Percentiles rank a stretch among this genome's conserved stretches.
phyloP scores from a whole-genome alignment of 805 yeast species.

The Pichia ethanolica region DNA sequence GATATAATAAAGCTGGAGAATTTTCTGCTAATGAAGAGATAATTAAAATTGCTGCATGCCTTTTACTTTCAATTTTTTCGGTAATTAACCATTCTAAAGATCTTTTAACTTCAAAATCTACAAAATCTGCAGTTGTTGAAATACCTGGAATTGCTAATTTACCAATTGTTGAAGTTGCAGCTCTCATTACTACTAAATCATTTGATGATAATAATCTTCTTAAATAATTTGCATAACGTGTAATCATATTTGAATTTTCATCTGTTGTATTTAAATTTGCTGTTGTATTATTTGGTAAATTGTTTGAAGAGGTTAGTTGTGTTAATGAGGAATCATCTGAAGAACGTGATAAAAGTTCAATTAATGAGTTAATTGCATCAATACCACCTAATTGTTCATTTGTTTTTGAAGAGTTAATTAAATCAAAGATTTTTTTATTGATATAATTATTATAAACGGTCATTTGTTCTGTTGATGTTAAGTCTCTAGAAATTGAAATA shows the following conservation, averaged over 20 bases:
- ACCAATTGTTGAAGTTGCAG: conserved; percentile 84
- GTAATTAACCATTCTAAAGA: conserved; percentile 87
- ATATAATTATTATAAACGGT: conserved; percentile 76
- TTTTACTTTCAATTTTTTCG: conserved; percentile 78
- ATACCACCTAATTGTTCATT: conserved; percentile 82
- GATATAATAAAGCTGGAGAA: conserved; percentile 77
- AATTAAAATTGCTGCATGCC: conserved; percentile 86
- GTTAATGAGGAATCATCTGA: conserved; percentile 24
- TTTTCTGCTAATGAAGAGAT: conserved; percentile 78
- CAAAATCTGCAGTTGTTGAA: conserved; percentile 82
- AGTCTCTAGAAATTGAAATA: conserved; percentile 66
- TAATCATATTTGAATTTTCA: conserved; percentile 81
- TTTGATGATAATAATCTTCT: conserved; percentile 72
- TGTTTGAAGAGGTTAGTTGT: conserved; percentile 28
- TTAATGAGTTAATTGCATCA: conserved; percentile 80
- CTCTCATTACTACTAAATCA: conserved; percentile 77
- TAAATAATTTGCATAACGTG: conserved; percentile 84
- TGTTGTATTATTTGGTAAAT: not conserved
- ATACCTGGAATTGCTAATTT: conserved; percentile 86
- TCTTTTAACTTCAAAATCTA: conserved; percentile 82
- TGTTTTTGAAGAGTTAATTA: conserved; percentile 67
- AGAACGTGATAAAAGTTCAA: conserved; percentile 74
- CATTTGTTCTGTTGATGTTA: conserved; percentile 68
- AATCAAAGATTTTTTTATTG: conserved; percentile 79
- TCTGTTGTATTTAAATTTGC: conserved; percentile 30